Evolutionary conservation across 2,329 filamentous ascomycete genomes (phyloP).

Genomic region (Cladosporium austrohemisphaericum): DNA sequence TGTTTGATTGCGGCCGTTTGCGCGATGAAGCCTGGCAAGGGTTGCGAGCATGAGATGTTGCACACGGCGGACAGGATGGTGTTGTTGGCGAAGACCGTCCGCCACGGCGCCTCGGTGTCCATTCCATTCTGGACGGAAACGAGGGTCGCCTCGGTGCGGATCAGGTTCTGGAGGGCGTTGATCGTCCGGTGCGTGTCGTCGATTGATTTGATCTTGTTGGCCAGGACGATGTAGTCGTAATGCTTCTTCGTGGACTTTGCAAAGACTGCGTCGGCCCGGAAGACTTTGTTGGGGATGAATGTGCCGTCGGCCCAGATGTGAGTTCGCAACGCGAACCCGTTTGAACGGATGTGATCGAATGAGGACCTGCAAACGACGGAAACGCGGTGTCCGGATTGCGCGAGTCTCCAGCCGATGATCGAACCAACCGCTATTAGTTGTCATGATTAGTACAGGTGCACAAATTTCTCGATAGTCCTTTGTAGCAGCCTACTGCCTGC

Average conservation of each 20-base stretch:
- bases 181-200: constrained; percentile 18
- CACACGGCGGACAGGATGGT: constrained; percentile 23
- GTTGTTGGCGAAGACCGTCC: constrained; percentile 20
- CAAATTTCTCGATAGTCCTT: background rate
- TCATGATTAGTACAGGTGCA: no score
- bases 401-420: constrained; percentile 25
- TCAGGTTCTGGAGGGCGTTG: constrained; percentile 15
- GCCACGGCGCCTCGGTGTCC: constrained; percentile 21
- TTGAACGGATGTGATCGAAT: constrained; percentile 18
- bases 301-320: constrained; percentile 21
- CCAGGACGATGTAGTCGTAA: constrained; percentile 24
- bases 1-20: constrained; percentile 20
- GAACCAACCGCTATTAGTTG: constrained; percentile 22
- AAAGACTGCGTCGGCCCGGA: constrained; percentile 9
- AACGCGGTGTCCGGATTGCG: constrained; percentile 21
- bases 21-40: constrained; percentile 19
- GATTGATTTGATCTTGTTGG: constrained; percentile 23
- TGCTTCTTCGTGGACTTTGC: constrained; percentile 10
- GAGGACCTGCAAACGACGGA: constrained; percentile 26
- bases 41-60: constrained; percentile 24
- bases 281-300: constrained; percentile 21
- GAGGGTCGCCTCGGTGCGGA: constrained; percentile 18
- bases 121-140: constrained; percentile 26
- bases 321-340: constrained; percentile 22
- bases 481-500: background rate